Evolutionary conservation across 495 filamentous ascomycete species (phyloP).

Genomic region (Pseudevernia furfuracea): DNA sequence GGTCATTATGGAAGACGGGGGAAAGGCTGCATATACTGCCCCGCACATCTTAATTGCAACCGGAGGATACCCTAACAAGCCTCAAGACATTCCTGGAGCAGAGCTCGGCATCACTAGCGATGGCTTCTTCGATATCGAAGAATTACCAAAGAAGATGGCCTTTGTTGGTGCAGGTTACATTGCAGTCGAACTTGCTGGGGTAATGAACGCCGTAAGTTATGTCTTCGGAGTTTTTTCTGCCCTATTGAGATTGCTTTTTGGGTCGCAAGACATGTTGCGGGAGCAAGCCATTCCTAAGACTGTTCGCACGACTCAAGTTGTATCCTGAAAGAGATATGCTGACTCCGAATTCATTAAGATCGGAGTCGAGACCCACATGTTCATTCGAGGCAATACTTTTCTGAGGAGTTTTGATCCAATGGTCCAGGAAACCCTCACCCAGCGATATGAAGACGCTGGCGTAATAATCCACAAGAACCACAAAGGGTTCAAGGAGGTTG

Average conservation of each 20-base stretch:
- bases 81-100: constrained; percentile 40
- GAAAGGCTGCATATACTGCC: constrained; percentile 40
- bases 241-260: no score
- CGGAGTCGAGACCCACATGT: constrained; percentile 86
- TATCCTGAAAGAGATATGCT: no score
- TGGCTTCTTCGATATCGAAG: constrained; percentile 91
- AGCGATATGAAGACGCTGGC: constrained; percentile 76
- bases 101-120: constrained; percentile 54
- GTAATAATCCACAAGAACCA: constrained; percentile 74
- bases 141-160: constrained; percentile 81
- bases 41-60: constrained; percentile 52
- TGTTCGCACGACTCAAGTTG: no score
- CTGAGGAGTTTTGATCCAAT: constrained; percentile 89
- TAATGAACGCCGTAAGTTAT: constrained; percentile 88
- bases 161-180: constrained; percentile 97
- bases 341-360: no score
- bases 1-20: constrained; percentile 42
- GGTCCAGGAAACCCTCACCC: constrained; percentile 78
- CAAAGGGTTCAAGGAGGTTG: constrained; percentile 67
- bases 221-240: no score
- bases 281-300: no score
- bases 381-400: constrained; percentile 83
- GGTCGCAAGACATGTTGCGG: no score
- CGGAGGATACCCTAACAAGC: constrained; percentile 45
- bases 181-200: constrained; percentile 90